These are phyloP conservation scores for Carex scoparia DNA, from an alignment of 176 grass and related monocot genomes.

Conservation along the genomic window DNA sequence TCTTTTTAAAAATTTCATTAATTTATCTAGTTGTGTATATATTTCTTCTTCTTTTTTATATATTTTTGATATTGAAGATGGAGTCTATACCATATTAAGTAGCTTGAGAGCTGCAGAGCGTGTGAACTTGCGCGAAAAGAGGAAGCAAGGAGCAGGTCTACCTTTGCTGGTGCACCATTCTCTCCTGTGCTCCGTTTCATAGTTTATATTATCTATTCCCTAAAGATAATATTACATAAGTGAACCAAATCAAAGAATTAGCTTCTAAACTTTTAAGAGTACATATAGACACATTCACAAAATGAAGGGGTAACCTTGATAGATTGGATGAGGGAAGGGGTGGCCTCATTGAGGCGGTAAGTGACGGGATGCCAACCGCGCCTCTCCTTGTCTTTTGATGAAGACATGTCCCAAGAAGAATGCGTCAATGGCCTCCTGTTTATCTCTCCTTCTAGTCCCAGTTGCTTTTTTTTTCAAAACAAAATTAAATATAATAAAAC, in stretches of 20 bases:
- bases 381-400: constrained; percentile 90
- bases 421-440: constrained; percentile 81
- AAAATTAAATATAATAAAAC: not conserved
- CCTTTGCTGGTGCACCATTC: constrained; percentile 86
- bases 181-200: constrained; percentile 88
- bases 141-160: constrained; percentile 78
- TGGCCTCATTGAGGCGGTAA: constrained; percentile 82
- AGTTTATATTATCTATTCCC: constrained; percentile 92
- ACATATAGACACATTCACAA: not conserved
- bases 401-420: constrained; percentile 81
- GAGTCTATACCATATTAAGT: constrained; percentile 48
- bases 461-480: constrained; percentile 50
- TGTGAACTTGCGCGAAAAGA: constrained; percentile 95
- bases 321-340: constrained; percentile 59
- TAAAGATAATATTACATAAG: constrained; percentile 30
- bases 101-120: constrained; percentile 70
- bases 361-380: constrained; percentile 94
- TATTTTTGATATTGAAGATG: not conserved
- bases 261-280: not conserved
- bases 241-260: constrained; percentile 18
- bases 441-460: constrained; percentile 84
- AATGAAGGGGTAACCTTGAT: constrained; percentile 57
- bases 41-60: not conserved
- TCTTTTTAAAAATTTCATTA: not conserved
- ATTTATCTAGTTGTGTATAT: not conserved